phyloP scores from a whole-genome alignment of 1,284 basidiomycete species.

The Schizopora paradoxa region DNA sequence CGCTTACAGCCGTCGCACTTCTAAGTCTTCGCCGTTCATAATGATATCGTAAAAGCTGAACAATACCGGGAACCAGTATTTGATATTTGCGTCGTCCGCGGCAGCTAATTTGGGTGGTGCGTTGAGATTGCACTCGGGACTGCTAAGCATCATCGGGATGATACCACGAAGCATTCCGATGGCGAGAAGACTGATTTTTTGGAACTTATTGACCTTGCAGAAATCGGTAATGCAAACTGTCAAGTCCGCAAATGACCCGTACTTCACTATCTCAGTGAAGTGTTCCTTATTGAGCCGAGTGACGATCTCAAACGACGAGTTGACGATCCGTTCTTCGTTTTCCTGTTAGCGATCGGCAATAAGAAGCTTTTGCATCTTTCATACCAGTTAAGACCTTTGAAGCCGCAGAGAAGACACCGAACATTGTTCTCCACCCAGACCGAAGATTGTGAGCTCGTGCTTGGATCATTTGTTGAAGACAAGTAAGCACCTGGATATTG shows the following conservation, averaged over 20 bases:
- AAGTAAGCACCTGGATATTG: constrained; percentile 77
- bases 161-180: constrained; percentile 94
- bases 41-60: constrained; percentile 99
- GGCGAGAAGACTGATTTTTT: constrained; percentile 94
- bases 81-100: constrained; percentile 82
- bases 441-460: constrained; percentile 92
- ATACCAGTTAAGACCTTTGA: constrained; percentile 88
- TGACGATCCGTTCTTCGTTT: constrained; percentile 78
- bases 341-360: not conserved
- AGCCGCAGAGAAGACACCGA: constrained; percentile 95
- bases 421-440: constrained; percentile 99
- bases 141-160: constrained; percentile 87
- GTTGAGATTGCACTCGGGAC: constrained; percentile 73
- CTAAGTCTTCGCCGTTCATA: constrained; percentile 99
- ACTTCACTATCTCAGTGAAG: constrained; percentile 84
- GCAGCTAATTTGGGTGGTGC: constrained; percentile 26
- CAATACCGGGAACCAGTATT: constrained; percentile 95
- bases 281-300: constrained; percentile 88
- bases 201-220: constrained; percentile 98
- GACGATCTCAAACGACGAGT: constrained; percentile 95
- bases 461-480: constrained; percentile 98
- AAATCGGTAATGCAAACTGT: constrained; percentile 98
- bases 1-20: constrained; percentile 90
- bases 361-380: constrained; percentile 19
- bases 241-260: constrained; percentile 94